Evolutionary conservation across 306 rosid genomes (phyloP), one percentile per base, ranked within the genome.

Genomic region (Alnus glutinosa): DNA sequence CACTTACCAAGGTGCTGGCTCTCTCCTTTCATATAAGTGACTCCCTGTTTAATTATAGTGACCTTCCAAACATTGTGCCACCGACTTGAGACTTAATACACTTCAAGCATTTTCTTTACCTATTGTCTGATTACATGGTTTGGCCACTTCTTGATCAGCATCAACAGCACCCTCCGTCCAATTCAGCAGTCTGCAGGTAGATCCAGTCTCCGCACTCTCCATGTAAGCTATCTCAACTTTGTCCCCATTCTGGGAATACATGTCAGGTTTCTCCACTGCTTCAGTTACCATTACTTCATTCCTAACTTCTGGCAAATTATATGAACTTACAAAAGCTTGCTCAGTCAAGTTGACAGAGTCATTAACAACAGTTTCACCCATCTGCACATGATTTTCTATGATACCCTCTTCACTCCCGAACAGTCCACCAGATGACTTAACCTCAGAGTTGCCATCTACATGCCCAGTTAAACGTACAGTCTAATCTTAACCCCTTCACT

Each of bases 231-330:
- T 74, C 88, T 30, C 90, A 78, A 75, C 84, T 52, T 84, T 73
- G 15, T 79, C 86, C 81, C 77, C 85, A 58, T 68, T n/a, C n/a
- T n/a, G n/a, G n/a, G n/a, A n/a, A n/a, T n/a, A n/a, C n/a, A n/a
- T n/a, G n/a, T n/a, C n/a, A n/a, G 83, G 59, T 82, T 85, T 82
- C 78, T 80, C 87, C 79, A 71, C 71, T 75, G 83, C 83, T 79
- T 92, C 88, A 75, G 84, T 87, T 78, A 72, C 86, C 86, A 86
- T 79, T 80, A 83, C 87, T 90, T 89, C 88, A 75, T 84, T 79
- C 79, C 36, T 80, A 75, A 51, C 87, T 74, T 74, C 82, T 14
- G 75, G 70, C 55, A 57, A 32, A 74, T 71, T 73, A 74, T 80
- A 50, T 18, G 23, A 63, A 44, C 70, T 52, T 49, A 68, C 67